These are phyloP conservation scores for Alternaria angustiovoidea DNA, from an alignment of 2,329 filamentous ascomycete genomes.

Conservation along the genomic window DNA sequence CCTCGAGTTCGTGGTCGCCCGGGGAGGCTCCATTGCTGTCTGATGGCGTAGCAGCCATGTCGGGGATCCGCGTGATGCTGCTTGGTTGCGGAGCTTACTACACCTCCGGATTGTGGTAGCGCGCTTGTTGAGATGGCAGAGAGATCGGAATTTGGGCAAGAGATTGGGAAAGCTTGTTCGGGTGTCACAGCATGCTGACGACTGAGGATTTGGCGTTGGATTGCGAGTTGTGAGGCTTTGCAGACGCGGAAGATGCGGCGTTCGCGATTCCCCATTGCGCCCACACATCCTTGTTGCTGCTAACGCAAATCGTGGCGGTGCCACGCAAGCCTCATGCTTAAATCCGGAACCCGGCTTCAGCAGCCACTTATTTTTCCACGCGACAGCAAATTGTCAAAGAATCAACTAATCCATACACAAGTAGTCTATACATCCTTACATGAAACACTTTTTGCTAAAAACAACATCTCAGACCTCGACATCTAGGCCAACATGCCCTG, in stretches of 20 bases:
- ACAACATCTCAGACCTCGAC: not conserved
- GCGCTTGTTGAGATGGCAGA: not conserved
- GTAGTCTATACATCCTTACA: not conserved
- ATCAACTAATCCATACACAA: not conserved
- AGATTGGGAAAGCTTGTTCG: not conserved
- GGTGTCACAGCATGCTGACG: constrained; percentile 24
- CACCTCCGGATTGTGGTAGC: constrained; percentile 9
- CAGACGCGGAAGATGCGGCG: constrained; percentile 28
- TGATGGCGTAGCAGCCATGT: constrained; percentile 37
- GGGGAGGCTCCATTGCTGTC: constrained; percentile 35
- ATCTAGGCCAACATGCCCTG: constrained; percentile 43
- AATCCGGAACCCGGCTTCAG: constrained; percentile 4
- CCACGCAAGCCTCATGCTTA: constrained; percentile 18
- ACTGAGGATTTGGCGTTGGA: not conserved
- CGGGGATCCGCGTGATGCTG: constrained; percentile 29
- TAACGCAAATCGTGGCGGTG: constrained; percentile 23
- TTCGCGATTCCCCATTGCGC: constrained; percentile 23
- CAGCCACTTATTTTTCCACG: not conserved
- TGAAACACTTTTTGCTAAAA: not conserved
- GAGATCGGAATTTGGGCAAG: not conserved
- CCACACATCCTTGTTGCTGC: constrained; percentile 22
- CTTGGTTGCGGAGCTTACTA: constrained; percentile 7
- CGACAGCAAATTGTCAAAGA: not conserved
- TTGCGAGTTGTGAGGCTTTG: constrained; percentile 14
- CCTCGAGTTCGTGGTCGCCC: constrained; percentile 48